Evolutionary conservation across 1,139 yeast species (phyloP), one percentile per base, ranked within the genome.

Genomic region (Nadsonia starkeyi-henricii): DNA sequence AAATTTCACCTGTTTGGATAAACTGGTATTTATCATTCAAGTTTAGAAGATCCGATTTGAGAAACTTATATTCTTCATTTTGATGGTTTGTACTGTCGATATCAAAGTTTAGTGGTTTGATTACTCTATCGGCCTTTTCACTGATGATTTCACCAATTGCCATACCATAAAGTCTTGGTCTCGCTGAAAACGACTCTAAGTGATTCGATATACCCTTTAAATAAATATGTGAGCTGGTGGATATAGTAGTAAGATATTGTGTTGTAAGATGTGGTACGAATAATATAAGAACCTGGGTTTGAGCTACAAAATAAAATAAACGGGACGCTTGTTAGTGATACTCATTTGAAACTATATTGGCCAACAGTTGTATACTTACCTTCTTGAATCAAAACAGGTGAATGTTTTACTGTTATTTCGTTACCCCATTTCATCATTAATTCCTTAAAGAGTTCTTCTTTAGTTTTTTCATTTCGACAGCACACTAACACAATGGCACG

Each of bases 71-170:
- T 19, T 49, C 52, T 36, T 54, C 52, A 36, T 53, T 57, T 15
- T 51, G 53, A 12, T 50, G 52, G 20, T 48, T 41, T 30, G 51
- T 46, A 1, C 49, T 55, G 2, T 56, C 58, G 39, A 66, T 56
- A n/a, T 66, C 67, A 57, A 77, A 77, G 1, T 73, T 70, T 43
- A 63, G 48, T 3, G 58, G 58, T 53, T 61, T 23, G 56, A 65
- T 44, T 13, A 53, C 48, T 2, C 60, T 62, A 0, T 61, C 62
- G 9, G 68, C 63, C 26, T 63, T 51, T 20, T 60, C 65, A 52
- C 77, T 72, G 2, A 73, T 55, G 47, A 64, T 62, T 54, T 76
- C 75, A 0, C 79, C 78, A 41, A 76, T 57, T 1, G 71, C 56
- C 17, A 74, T 68, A 0, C 75, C 81, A 46, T 74, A 61, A 1